Evolutionary conservation across 257 asterid genomes (phyloP).

Genomic region (Cruciata laevipes): DNA sequence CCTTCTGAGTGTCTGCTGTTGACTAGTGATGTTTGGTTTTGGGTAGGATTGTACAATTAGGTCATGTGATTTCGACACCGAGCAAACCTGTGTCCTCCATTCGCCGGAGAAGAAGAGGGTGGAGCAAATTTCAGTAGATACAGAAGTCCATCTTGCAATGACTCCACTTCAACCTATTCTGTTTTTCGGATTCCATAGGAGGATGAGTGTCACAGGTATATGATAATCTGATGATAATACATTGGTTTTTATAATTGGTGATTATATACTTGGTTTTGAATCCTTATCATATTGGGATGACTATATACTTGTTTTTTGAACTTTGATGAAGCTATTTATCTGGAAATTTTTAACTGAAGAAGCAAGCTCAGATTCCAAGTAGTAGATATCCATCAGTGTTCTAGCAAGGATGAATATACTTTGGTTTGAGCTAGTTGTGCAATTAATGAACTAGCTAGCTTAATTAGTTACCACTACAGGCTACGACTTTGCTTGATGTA

Average conservation of each 20-base stretch:
- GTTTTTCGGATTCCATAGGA: conserved; percentile 91
- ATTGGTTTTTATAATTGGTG: no score
- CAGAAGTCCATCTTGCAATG: conserved; percentile 98
- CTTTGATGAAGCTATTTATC: background rate
- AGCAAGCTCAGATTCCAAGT: background rate
- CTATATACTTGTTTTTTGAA: background rate
- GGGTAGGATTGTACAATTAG: conserved; percentile 95
- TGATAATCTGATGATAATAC: background rate
- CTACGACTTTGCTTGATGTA: no score
- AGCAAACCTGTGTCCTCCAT: conserved; percentile 94
- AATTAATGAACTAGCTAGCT: background rate
- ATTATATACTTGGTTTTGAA: no score
- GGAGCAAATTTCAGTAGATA: conserved; percentile 78
- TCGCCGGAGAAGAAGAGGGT: conserved; percentile 98
- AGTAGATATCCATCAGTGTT: no score
- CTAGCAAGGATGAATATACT: background rate
- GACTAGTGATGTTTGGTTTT: conserved; percentile 14
- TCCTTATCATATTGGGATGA: no score
- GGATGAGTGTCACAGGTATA: conserved; percentile 97
- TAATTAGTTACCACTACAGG: background rate
- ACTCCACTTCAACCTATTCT: conserved; percentile 97
- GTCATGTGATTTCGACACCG: conserved; percentile 92
- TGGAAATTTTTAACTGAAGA: background rate
- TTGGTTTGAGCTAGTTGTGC: background rate
- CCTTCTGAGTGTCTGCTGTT: no score